Evolutionary conservation across 257 asterid species (phyloP), one percentile per base, ranked within the genome.

Genomic region (Knoxia roxburghii): DNA sequence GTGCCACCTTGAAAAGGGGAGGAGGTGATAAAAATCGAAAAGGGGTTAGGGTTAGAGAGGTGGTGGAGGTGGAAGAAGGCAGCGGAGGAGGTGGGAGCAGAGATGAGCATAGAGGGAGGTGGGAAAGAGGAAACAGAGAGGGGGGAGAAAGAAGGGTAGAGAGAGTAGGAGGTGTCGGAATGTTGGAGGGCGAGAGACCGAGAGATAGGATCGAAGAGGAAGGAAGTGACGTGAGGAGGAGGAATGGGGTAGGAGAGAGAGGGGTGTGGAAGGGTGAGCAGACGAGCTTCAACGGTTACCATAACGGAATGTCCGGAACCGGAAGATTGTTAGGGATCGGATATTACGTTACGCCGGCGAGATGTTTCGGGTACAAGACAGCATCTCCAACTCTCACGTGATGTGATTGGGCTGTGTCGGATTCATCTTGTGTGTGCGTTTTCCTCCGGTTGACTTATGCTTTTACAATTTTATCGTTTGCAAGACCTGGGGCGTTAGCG

Each of bases 91-190:
- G 75, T 32, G 81, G 76, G 75, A 54, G 85, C 49, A 41, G 77
- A 69, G 75, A 79, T 40, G 62, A 63, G 37, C 37, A 56, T 41
- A 4, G 79, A 73, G 5, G 84, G 76, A 4, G 89, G 81, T 40
- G 84, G 73, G 69, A 76, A 57, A 24, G 81, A 48, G 24, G 78
- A 43, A 65, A 64, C 43, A 6, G 76, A 58, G 20, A 59, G 68
- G 26, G 63, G 83, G 6, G 86, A 68, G 30, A 79, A 68, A 27
- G 85, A 76, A 11, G 91, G 72, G 82, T 83, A 86, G 67, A 86
- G 87, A 37, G 96, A 81, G 82, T 83, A 81, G 17, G 96, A 88
- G 27, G 96, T 73, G 72, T 90, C 93, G 73, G 88, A 78, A 61
- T 87, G 95, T 50, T 73, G 84, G 56, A 89, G 86, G 69, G 96